These are phyloP conservation scores for Amaranthus hypochondriacus DNA, from an alignment of 148 eudicot genomes.

Conservation along the genomic window DNA sequence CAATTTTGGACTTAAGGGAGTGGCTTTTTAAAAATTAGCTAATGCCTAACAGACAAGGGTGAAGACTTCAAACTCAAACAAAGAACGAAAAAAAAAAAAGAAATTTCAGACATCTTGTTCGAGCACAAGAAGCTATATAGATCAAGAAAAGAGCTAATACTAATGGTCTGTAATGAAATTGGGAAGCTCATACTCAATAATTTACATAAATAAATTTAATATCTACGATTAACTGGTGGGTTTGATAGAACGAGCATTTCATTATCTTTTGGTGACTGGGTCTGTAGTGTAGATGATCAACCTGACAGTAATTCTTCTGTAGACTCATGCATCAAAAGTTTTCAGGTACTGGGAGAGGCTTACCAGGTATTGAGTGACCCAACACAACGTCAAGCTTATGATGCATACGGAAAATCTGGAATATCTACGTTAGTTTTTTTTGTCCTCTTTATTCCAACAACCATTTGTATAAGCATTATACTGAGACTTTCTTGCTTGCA, in stretches of 20 bases:
- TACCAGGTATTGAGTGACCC: constrained; percentile 98
- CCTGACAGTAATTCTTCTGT: neutral
- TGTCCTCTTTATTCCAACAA: constrained; percentile 1
- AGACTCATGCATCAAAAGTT: neutral
- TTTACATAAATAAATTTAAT: too few species aligned
- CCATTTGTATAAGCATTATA: constrained; percentile 6
- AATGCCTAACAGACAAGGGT: neutral
- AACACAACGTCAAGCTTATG: constrained; percentile 84
- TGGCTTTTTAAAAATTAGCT: too few species aligned
- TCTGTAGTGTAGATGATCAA: too few species aligned
- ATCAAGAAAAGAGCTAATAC: neutral
- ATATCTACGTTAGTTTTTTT: constrained; percentile 72
- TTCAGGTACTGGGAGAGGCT: constrained; percentile 92
- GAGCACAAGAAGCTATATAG: neutral
- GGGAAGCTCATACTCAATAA: too few species aligned
- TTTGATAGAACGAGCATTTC: too few species aligned
- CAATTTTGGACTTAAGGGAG: too few species aligned
- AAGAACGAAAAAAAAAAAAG: neutral
- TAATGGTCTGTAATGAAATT: neutral
- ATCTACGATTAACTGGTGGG: too few species aligned
- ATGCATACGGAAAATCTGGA: constrained; percentile 88
- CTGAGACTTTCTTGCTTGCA: neutral
- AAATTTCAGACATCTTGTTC: neutral
- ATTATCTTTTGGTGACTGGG: too few species aligned
- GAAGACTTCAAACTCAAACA: neutral